phyloP scores from a whole-genome alignment of 192 early-diverging fungal species.

The Endogone sp. region DNA sequence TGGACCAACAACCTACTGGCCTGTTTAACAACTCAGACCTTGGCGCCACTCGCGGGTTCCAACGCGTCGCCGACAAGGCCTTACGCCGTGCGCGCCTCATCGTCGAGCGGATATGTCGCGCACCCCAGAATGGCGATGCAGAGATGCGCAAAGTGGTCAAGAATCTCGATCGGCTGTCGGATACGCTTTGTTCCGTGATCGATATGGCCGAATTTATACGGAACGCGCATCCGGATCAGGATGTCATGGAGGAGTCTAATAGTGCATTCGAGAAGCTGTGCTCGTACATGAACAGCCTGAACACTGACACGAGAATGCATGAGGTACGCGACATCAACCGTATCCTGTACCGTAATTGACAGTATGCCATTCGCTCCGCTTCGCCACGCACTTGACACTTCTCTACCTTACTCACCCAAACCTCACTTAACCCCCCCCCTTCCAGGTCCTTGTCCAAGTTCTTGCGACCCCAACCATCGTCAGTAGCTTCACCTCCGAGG shows the following conservation, averaged over 20 bases:
- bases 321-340: too few species aligned
- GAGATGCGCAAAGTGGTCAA: constrained; percentile 80
- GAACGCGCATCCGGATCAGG: constrained; percentile 79
- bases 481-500: constrained; percentile 57
- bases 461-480: constrained; percentile 55
- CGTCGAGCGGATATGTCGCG: constrained; percentile 47
- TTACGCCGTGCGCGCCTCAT: constrained; percentile 45
- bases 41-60: constrained; percentile 32
- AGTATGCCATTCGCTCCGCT: too few species aligned
- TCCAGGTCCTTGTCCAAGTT: constrained; percentile 62
- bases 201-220: constrained; percentile 92
- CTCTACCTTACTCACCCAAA: too few species aligned
- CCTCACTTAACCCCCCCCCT: constrained; percentile 2
- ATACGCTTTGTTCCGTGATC: constrained; percentile 86
- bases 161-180: constrained; percentile 83
- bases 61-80: constrained; percentile 40
- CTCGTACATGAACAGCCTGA: constrained; percentile 87
- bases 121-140: constrained; percentile 33
- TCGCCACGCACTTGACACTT: too few species aligned
- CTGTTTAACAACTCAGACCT: constrained; percentile 42
- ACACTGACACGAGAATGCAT: constrained; percentile 87
- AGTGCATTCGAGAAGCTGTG: constrained; percentile 69
- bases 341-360: too few species aligned
- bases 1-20: constrained; percentile 11
- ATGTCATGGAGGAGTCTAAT: constrained; percentile 72